Base-by-base conservation (phyloP, 2,329 filamentous ascomycete species). In the Phyllosticta ampelicida region DNA sequence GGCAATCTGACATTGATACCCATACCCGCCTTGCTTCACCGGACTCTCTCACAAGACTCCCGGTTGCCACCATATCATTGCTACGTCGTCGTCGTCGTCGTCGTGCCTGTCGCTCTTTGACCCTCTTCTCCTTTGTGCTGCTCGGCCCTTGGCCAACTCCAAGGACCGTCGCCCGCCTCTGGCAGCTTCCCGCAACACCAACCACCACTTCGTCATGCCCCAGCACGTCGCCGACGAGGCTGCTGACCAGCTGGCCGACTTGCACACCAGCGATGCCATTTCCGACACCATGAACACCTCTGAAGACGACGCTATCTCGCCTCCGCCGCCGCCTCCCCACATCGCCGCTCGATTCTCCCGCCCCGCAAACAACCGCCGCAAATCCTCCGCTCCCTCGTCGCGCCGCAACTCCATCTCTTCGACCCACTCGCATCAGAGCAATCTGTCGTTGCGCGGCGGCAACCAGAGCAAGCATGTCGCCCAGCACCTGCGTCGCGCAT, bases 401-500 rank as follows among this genome's bases (percentile, higher is more conserved):
- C 85, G 87, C 63, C 84, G 87, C 61, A 90, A 90, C 73, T 90
- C 87, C 59, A 81, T 90, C 28, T 90, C 87, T 3, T 91, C 87
- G 1, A 83, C 79, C 21, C 86, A 89, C 60, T 89, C 86, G 16
- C 83, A 84, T 62, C 84, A 82, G 55, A 88, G 86, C 2, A 82
- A 81, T 63, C 80, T 80, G 61, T 82, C 74, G 61, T 70, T 78
- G 65, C 72, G 76, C 61, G 63, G 65, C 48, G 76, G 76, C 69
- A 80, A 82, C 19, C 86, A 90, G 73, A 90, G 85, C 76, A 88
- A 87, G 69, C 81, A 89, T 71, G 77, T 90, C 58, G 87, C 87
- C 59, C 87, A 90, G 68, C 87, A 90, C 68, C 78, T 90, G 59
- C 87, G 89, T 50, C 84, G 89, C 56, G 85, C 87, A 53, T 89